Evolutionary conservation across 2,329 filamentous ascomycete species (phyloP).

Genomic region (Aspergillus felis): DNA sequence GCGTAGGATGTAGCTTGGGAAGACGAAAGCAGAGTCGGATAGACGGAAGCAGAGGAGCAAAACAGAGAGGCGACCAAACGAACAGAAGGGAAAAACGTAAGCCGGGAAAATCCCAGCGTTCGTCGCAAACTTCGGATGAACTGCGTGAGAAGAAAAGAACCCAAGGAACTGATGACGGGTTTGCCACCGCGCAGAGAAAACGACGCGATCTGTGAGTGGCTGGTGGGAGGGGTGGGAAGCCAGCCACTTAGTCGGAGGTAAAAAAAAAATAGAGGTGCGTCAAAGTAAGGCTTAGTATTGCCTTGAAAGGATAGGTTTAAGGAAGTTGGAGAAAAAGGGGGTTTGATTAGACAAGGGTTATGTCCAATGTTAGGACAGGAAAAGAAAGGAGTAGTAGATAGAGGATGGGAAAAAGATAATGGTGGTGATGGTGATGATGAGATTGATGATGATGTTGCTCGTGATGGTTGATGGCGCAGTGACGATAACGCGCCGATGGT

Average conservation of each 20-base stretch:
- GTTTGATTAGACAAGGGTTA: constrained; percentile 1
- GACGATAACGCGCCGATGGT: constrained; percentile 1
- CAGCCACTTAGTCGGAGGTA: constrained; percentile 16
- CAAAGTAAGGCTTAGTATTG: background rate
- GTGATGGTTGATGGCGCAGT: constrained; percentile 1
- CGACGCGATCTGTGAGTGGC: constrained; percentile 19
- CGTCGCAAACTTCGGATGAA: constrained; percentile 21
- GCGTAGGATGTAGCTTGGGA: background rate
- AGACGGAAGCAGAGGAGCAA: constrained; percentile 2
- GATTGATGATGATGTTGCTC: background rate
- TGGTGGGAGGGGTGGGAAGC: constrained; percentile 8
- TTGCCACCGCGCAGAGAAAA: constrained; percentile 28
- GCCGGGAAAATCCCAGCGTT: constrained; percentile 16
- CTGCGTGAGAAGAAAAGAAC: constrained; percentile 23
- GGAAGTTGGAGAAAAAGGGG: constrained; percentile 3
- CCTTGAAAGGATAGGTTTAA: background rate
- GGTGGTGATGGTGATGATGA: constrained; percentile 13
- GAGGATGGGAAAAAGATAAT: constrained; percentile 2
- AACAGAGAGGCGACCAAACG: constrained; percentile 10
- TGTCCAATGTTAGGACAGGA: constrained; percentile 1
- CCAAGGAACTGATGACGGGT: constrained; percentile 24
- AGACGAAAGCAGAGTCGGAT: constrained; percentile 1
- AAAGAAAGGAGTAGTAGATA: constrained; percentile 1
- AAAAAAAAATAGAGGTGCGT: background rate
- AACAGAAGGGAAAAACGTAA: constrained; percentile 8